Evolutionary conservation across 2,329 filamentous ascomycete genomes (phyloP), one percentile per base, ranked within the genome.

Genomic region (Paecilomyces sp.): DNA sequence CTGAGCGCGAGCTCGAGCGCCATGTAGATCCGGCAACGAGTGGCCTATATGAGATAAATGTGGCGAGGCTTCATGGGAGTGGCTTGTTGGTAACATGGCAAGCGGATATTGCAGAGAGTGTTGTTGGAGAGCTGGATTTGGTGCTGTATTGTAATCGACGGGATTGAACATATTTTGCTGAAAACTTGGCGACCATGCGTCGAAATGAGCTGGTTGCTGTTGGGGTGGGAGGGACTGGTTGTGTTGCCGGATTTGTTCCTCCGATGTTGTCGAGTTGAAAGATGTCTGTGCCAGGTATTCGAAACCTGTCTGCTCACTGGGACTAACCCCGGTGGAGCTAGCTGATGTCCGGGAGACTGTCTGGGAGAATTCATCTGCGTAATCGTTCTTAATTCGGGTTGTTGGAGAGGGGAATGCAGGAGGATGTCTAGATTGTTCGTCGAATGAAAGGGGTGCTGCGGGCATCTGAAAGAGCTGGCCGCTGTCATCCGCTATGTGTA

Each of bases 161-260:
- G 72, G 61, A 18, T 64, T 65, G 65, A 72, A 76, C 50, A 74
- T 62, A 31, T 68, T 67, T 24, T 68, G 69, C n/a, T 73, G 68
- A 62, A 73, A 75, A 4, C 68, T 61, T 0, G 71, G 66, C 7
- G 66, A 62, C 73, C 73, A 76, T 9, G 65, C 33, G 11, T 72
- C 64, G 54, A 68, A 73, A 11, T 70, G 64, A 12, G 63, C 22
- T 2, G 65, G 57, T 2, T 64, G 61, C 24, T 65, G 64, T 62
- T 68, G 66, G n/a, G 63, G 58, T 24, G 67, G 61, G 11, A 65
- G 36, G 22, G 58, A 51, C 33, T 67, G 69, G 15, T 53, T 36
- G 8, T 67, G 65, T 31, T 65, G 62, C 25, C 58, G 54, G 50
- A 66, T 60, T n/a, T 63, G 64, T 9, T 65, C 64, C 11, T 68